Base-by-base conservation (phyloP, 441 rosid genomes). In the Gossypium trilobum region DNA sequence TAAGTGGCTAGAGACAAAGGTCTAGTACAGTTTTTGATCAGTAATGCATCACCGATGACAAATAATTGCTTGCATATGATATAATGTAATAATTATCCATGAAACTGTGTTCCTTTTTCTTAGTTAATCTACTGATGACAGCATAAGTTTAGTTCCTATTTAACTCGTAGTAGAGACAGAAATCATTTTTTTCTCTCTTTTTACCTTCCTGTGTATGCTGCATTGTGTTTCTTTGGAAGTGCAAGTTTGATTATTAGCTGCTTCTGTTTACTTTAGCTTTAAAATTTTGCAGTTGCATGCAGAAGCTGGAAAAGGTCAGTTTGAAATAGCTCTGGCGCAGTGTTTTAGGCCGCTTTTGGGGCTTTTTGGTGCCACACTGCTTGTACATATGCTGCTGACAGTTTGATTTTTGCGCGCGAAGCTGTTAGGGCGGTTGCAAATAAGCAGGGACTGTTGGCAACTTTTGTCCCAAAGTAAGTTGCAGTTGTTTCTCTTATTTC, bases 301-400 rank as follows among this genome's bases (percentile, higher is more conserved):
- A 25, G 98, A 95, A 87, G 82, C 92, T 70, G 99, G 95, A 71
- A 88, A 89, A 81, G 99, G 99, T 67, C 99, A 95, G 77, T 89
- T 82, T 83, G 99, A 95, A 83, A 52, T 91, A 29, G 89, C 91
- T 66, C 62, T 95, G 68, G 93, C 87, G 59, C 87, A n/a, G n/a
- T n/a, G n/a, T n/a, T n/a, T n/a, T n/a, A n/a, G n/a, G n/a, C n/a
- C n/a, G n/a, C n/a, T n/a, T n/a, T n/a, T n/a, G n/a, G n/a, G n/a
- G n/a, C n/a, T n/a, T n/a, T n/a, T n/a, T n/a, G n/a, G n/a, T n/a
- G n/a, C n/a, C n/a, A 92, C 80, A 79, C 81, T 59, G 17, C 82
- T 31, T 80, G 92, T 73, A 51, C 75, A 10, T 16, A 54, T 56
- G 91, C 99, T 72, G 97, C 99, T 7, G 96, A 92, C 79, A 85